Percentiles rank a stretch among this genome's conserved stretches.
These are phyloP conservation scores for Euphorbia schlechtendalii DNA, from an alignment of 441 rosid species.

Conservation along the genomic window DNA sequence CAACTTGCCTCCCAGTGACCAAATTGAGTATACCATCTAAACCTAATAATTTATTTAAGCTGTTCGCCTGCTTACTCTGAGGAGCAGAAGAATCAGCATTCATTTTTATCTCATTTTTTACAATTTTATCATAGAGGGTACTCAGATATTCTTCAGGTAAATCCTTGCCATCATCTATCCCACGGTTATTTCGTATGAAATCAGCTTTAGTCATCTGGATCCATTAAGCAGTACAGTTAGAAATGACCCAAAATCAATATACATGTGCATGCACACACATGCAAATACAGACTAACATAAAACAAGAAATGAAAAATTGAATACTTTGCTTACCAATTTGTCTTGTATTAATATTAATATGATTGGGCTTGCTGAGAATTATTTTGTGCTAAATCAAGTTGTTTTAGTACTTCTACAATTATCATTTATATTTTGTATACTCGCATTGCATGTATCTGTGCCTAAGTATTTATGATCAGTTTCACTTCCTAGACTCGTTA, in stretches of 20 bases:
- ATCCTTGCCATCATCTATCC: conserved; percentile 98
- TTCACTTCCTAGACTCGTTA: too few species aligned
- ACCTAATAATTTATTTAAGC: conserved; percentile 83
- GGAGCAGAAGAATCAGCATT: conserved; percentile 73
- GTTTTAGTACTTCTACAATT: background rate
- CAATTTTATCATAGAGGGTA: conserved; percentile 77
- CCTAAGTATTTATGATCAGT: too few species aligned
- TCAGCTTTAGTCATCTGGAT: conserved; percentile 87
- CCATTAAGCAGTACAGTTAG: conserved; percentile 31
- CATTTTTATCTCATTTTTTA: conserved; percentile 92
- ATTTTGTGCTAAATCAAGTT: background rate
- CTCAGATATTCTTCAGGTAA: conserved; percentile 88
- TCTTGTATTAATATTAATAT: too few species aligned
- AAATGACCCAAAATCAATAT: conserved; percentile 10
- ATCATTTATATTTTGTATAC: background rate
- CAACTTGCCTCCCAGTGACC: conserved; percentile 77
- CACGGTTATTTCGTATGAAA: conserved; percentile 84
- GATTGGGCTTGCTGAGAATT: background rate
- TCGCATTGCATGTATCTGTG: too few species aligned
- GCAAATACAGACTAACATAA: background rate
- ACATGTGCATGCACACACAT: background rate
- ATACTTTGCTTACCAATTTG: background rate
- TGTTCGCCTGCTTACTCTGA: conserved; percentile 78
- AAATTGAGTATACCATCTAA: conserved; percentile 92
- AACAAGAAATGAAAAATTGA: background rate